A percentile compares a stretch with the other conserved stretches of the same genome.
Conservation (phyloP, 1,139 yeast genomes). For the Zygoascus sp. region DNA sequence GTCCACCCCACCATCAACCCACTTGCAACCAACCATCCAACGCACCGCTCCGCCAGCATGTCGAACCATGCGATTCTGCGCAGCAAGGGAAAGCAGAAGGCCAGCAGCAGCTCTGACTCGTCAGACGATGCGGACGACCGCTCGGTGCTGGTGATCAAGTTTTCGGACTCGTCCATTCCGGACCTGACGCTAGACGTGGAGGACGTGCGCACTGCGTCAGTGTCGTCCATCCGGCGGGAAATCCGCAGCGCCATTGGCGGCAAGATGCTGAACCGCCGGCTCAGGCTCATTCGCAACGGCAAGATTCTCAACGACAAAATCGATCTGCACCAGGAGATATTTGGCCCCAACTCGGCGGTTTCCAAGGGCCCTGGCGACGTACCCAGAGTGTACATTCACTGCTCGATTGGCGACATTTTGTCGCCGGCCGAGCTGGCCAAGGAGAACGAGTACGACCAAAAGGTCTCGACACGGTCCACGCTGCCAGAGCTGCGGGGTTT, state of each 20-base stretch:
- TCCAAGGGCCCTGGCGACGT: constrained; percentile 3
- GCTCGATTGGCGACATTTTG: constrained; percentile 72
- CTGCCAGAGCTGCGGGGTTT: constrained; percentile 81
- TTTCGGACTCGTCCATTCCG: constrained; percentile 43
- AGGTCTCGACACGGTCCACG: constrained; percentile 44
- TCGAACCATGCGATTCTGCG: constrained; percentile 1
- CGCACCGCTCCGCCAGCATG: not conserved
- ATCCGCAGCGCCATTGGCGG: constrained; percentile 37
- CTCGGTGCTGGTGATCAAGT: constrained; percentile 44
- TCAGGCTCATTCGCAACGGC: constrained; percentile 73
- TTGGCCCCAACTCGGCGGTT: constrained; percentile 20
- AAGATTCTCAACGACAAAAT: constrained; percentile 59
- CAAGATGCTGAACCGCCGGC: constrained; percentile 43
- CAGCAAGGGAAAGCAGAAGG: constrained; percentile 13
- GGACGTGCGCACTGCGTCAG: constrained; percentile 38
- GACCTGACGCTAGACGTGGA: constrained; percentile 45
- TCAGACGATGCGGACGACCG: constrained; percentile 7
- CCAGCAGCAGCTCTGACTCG: not conserved
- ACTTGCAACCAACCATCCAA: too few species aligned
- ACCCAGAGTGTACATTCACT: constrained; percentile 57
- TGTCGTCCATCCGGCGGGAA: constrained; percentile 42
- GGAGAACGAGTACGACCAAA: constrained; percentile 58
- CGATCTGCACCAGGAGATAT: constrained; percentile 50
- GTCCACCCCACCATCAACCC: not conserved
- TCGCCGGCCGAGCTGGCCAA: constrained; percentile 53